Percentiles rank a stretch among this genome's conserved stretches.
phyloP scores from a whole-genome alignment of 2,329 filamentous ascomycete species.

The Epichloe brachyelytri region DNA sequence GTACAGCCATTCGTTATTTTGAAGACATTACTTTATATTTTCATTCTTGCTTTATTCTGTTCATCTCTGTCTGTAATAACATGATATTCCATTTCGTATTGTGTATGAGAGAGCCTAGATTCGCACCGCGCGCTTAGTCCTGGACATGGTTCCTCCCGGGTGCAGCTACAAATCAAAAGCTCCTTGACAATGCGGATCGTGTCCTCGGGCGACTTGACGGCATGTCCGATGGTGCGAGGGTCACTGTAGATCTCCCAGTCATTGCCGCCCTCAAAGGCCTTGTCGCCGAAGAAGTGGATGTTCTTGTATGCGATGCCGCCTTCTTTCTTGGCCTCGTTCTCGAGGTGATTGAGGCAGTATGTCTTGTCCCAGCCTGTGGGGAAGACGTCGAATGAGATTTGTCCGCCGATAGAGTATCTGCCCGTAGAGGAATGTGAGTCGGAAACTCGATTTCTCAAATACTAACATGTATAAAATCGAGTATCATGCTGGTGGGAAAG shows the following conservation, averaged over 20 bases:
- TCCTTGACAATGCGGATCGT: conserved; percentile 70
- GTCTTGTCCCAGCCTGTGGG: conserved; percentile 97
- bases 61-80: no score
- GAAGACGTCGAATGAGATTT: conserved; percentile 98
- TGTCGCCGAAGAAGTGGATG: conserved; percentile 98
- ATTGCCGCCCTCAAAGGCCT: conserved; percentile 81
- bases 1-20: no score
- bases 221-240: conserved; percentile 69
- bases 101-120: no score
- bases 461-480: neutral
- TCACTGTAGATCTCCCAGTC: conserved; percentile 91
- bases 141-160: neutral
- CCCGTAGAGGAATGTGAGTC: no score
- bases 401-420: conserved; percentile 86
- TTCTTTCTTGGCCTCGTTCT: conserved; percentile 58
- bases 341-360: conserved; percentile 82
- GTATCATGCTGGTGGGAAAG: neutral
- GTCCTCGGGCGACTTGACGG: conserved; percentile 69
- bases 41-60: no score
- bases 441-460: no score
- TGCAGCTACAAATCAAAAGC: conserved; percentile 48
- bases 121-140: no score
- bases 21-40: no score
- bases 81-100: no score
- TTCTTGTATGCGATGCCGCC: conserved; percentile 68